Conservation (phyloP, 371 early-diverging fungal genomes). For the Fennellomyces sp. region DNA sequence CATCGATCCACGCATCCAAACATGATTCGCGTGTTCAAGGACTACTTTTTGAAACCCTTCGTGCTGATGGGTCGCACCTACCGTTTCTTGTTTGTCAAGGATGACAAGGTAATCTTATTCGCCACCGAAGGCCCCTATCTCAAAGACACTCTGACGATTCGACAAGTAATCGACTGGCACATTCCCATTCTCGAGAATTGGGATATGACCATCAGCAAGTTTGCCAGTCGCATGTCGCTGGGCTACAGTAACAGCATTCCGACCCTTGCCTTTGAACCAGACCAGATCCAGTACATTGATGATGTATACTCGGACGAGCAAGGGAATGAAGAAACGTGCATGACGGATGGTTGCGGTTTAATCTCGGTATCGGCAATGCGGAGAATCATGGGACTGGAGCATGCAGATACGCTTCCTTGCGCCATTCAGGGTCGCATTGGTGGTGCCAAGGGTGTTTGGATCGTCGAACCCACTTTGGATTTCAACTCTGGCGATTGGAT, state of each 20-base stretch:
- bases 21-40: constrained; percentile 9
- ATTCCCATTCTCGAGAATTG: constrained; percentile 46
- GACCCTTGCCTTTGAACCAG: constrained; percentile 36
- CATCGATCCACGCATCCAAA: constrained; percentile 10
- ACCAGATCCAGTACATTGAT: constrained; percentile 33
- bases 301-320: constrained; percentile 26
- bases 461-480: constrained; percentile 36
- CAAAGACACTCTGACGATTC: constrained; percentile 22
- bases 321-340: constrained; percentile 27
- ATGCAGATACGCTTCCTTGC: constrained; percentile 38
- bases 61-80: constrained; percentile 39
- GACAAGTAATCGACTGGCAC: constrained; percentile 48
- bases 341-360: constrained; percentile 57
- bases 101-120: constrained; percentile 34
- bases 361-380: constrained; percentile 52
- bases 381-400: constrained; percentile 37
- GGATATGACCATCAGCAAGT: constrained; percentile 45
- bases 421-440: constrained; percentile 57
- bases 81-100: constrained; percentile 43
- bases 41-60: constrained; percentile 34
- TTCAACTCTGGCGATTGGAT: constrained; percentile 37
- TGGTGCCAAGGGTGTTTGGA: constrained; percentile 56
- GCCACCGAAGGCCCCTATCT: constrained; percentile 44
- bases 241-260: constrained; percentile 51
- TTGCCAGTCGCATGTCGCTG: constrained; percentile 44